phyloP scores from a whole-genome alignment of 176 grass and related monocot species.

The Cenchrus americanus region DNA sequence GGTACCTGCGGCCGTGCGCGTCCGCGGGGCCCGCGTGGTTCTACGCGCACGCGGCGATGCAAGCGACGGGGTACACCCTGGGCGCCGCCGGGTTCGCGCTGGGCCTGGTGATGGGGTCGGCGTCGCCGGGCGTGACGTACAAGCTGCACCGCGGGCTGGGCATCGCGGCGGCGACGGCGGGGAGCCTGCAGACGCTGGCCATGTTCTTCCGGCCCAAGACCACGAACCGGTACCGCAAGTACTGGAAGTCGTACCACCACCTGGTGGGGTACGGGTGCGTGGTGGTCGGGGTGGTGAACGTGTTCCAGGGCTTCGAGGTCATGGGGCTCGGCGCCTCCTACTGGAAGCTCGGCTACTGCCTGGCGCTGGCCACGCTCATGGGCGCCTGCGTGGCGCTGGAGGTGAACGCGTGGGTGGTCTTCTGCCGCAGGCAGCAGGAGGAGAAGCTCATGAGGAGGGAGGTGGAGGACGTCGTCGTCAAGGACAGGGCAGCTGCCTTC shows the following conservation, averaged over 20 bases:
- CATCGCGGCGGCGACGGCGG: constrained; percentile 71
- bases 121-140: constrained; percentile 77
- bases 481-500: constrained; percentile 56
- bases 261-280: constrained; percentile 90
- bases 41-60: constrained; percentile 79
- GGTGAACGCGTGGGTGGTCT: constrained; percentile 97
- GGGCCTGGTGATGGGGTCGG: constrained; percentile 79
- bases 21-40: constrained; percentile 77
- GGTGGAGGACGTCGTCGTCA: constrained; percentile 61
- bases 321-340: constrained; percentile 83
- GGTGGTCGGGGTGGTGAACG: constrained; percentile 94
- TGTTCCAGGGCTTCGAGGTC: constrained; percentile 95
- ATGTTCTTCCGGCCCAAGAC: constrained; percentile 95
- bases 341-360: constrained; percentile 96
- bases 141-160: constrained; percentile 85
- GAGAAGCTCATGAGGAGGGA: constrained; percentile 64
- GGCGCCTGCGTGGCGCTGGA: constrained; percentile 87
- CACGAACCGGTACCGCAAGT: constrained; percentile 92
- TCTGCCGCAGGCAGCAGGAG: constrained; percentile 74
- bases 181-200: constrained; percentile 85
- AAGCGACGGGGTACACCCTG: constrained; percentile 61
- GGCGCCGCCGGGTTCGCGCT: constrained; percentile 79
- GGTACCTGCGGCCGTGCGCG: constrained; percentile 86
- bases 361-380: constrained; percentile 70
- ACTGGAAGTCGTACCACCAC: constrained; percentile 99